These are phyloP conservation scores for Tuber umbilicatum DNA, from an alignment of 495 filamentous ascomycete genomes.

Conservation along the genomic window DNA sequence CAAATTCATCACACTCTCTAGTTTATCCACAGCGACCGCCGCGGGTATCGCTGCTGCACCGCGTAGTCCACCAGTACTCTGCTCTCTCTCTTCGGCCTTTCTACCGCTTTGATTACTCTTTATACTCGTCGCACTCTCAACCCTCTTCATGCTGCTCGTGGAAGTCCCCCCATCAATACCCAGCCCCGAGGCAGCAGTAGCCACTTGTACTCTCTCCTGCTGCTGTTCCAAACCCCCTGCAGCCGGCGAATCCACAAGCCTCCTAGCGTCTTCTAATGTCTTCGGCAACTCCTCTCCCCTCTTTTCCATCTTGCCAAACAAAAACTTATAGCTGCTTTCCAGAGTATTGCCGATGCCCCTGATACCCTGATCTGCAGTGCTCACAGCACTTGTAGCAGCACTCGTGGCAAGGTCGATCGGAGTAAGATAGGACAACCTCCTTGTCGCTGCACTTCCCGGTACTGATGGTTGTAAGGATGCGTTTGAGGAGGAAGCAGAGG, in stretches of 20 bases:
- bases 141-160: conserved; percentile 12
- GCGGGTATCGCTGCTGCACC: conserved; percentile 28
- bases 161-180: neutral
- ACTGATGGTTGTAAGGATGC: conserved; percentile 21
- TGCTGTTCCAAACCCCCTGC: conserved; percentile 45
- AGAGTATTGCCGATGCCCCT: conserved; percentile 84
- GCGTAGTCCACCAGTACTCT: conserved; percentile 14
- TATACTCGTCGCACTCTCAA: conserved; percentile 25
- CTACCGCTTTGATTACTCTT: conserved; percentile 17
- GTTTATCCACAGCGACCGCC: conserved; percentile 33
- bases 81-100: conserved; percentile 20
- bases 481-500: conserved; percentile 16
- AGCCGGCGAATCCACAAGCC: conserved; percentile 65
- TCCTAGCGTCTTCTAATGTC: conserved; percentile 85
- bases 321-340: conserved; percentile 85
- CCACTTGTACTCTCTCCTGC: neutral
- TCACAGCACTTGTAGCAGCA: conserved; percentile 63
- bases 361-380: conserved; percentile 78
- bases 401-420: conserved; percentile 37
- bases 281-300: conserved; percentile 60
- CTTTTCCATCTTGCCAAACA: conserved; percentile 79
- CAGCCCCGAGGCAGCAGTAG: conserved; percentile 6
- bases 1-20: conserved; percentile 13
- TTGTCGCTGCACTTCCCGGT: conserved; percentile 24
- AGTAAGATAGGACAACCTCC: conserved; percentile 45